These are phyloP conservation scores for Leptographium galeiforme DNA, from an alignment of 2,329 filamentous ascomycete species.

Conservation along the genomic window DNA sequence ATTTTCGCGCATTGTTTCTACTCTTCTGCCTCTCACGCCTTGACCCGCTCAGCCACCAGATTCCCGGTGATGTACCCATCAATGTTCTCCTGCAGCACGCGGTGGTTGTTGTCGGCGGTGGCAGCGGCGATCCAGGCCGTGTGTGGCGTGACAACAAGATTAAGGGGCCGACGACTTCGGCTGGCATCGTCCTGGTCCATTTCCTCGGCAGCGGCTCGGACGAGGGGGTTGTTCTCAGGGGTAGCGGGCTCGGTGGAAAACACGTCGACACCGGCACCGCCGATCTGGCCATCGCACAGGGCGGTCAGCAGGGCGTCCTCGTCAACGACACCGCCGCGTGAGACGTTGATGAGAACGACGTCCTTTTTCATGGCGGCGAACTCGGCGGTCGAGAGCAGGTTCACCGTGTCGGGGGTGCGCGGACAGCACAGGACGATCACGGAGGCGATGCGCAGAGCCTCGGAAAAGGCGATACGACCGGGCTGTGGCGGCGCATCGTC, in stretches of 20 bases:
- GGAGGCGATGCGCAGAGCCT: constrained; percentile 15
- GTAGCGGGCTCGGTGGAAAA: constrained; percentile 20
- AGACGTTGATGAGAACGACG: constrained; percentile 20
- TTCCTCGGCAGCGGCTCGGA: constrained; percentile 1
- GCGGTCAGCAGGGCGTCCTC: constrained; percentile 20
- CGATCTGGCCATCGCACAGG: constrained; percentile 16
- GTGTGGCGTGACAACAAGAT: constrained; percentile 11
- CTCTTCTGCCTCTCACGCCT: not conserved
- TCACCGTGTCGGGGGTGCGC: constrained; percentile 14
- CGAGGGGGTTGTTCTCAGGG: constrained; percentile 6
- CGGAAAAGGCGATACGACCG: constrained; percentile 12
- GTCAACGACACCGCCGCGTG: constrained; percentile 20
- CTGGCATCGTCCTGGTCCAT: not conserved
- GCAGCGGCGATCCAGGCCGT: constrained; percentile 10
- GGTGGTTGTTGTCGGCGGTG: constrained; percentile 8
- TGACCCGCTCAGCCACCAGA: constrained; percentile 1
- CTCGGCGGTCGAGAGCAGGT: constrained; percentile 12
- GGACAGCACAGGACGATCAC: constrained; percentile 20
- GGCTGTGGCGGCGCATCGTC: constrained; percentile 3
- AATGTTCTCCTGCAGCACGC: constrained; percentile 8
- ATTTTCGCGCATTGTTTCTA: not conserved
- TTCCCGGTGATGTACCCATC: constrained; percentile 3
- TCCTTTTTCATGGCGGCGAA: constrained; percentile 12
- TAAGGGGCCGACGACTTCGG: not conserved
- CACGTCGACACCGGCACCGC: constrained; percentile 21